phyloP scores from a whole-genome alignment of 75 land plant genomes.

The Azolla pinnata region DNA sequence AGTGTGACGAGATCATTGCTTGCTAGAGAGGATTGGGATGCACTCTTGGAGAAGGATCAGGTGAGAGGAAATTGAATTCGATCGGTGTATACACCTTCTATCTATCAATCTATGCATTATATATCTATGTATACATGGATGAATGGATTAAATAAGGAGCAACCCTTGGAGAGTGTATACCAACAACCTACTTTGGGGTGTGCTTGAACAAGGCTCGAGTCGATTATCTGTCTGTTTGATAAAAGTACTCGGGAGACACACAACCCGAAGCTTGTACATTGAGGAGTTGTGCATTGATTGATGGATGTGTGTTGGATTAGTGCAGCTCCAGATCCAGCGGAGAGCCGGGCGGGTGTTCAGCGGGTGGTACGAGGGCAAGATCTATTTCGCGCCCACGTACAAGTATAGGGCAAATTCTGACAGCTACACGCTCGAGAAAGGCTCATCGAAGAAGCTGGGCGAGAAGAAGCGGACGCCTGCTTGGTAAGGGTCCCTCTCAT shows the following conservation, averaged over 20 bases:
- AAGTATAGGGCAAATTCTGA: slow-evolving; percentile 67
- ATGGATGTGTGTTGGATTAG: no score
- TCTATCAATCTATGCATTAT: not conserved
- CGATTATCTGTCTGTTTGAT: no score
- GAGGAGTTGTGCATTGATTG: no score
- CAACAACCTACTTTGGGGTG: no score
- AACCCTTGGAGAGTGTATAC: no score
- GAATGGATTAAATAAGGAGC: no score
- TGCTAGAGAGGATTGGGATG: slow-evolving; percentile 50
- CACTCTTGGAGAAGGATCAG: slow-evolving; percentile 72
- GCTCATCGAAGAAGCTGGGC: slow-evolving; percentile 40
- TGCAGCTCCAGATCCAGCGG: slow-evolving; percentile 62
- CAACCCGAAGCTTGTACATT: no score
- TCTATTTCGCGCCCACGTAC: slow-evolving; percentile 77
- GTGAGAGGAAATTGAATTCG: no score
- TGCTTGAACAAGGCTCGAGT: no score
- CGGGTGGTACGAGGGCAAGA: slow-evolving; percentile 78
- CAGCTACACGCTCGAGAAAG: slow-evolving; percentile 51
- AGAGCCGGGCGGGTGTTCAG: slow-evolving; percentile 67
- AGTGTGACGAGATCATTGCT: slow-evolving; percentile 20
- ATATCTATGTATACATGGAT: slow-evolving; percentile 6
- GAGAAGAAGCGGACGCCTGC: slow-evolving; percentile 80
- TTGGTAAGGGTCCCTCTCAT: slow-evolving; percentile 54
- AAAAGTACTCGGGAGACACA: no score
- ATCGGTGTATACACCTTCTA: not conserved